These are phyloP conservation scores for Cucurbita maxima DNA, from an alignment of 306 rosid species.

Conservation along the genomic window DNA sequence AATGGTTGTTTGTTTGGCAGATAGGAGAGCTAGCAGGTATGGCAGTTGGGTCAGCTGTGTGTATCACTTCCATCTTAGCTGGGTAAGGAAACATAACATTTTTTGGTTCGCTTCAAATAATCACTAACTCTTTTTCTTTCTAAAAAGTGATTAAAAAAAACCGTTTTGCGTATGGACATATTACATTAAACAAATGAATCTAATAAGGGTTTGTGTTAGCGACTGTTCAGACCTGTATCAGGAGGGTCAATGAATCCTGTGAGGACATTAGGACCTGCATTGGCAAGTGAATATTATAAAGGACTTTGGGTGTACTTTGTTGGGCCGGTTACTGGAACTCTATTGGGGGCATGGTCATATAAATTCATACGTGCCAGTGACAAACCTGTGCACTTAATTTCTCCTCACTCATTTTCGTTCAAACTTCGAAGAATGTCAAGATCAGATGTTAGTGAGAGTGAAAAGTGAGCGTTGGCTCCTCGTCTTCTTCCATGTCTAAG, in stretches of 20 bases:
- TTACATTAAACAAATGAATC: background rate
- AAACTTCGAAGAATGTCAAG: constrained; percentile 12
- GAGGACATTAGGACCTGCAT: constrained; percentile 71
- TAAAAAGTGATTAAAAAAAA: too few relatives aligned
- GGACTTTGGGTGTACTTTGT: constrained; percentile 63
- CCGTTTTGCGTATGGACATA: background rate
- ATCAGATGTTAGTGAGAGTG: background rate
- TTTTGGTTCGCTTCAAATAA: background rate
- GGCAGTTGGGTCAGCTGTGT: constrained; percentile 72
- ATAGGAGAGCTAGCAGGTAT: constrained; percentile 53
- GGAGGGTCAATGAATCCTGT: constrained; percentile 95
- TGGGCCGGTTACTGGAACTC: constrained; percentile 60
- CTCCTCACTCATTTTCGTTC: constrained; percentile 23
- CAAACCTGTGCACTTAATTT: constrained; percentile 11
- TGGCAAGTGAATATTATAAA: constrained; percentile 38
- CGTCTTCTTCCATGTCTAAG: background rate
- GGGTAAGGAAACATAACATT: constrained; percentile 32
- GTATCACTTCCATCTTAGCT: constrained; percentile 70
- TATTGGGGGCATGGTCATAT: constrained; percentile 55
- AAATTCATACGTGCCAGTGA: constrained; percentile 30
- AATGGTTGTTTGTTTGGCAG: constrained; percentile 18
- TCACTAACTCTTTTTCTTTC: background rate
- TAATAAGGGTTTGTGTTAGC: background rate
- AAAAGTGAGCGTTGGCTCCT: background rate
- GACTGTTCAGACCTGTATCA: constrained; percentile 53